Base-by-base conservation (phyloP, 2,329 filamentous ascomycete genomes). In the Paraphoma chrysanthemicola region DNA sequence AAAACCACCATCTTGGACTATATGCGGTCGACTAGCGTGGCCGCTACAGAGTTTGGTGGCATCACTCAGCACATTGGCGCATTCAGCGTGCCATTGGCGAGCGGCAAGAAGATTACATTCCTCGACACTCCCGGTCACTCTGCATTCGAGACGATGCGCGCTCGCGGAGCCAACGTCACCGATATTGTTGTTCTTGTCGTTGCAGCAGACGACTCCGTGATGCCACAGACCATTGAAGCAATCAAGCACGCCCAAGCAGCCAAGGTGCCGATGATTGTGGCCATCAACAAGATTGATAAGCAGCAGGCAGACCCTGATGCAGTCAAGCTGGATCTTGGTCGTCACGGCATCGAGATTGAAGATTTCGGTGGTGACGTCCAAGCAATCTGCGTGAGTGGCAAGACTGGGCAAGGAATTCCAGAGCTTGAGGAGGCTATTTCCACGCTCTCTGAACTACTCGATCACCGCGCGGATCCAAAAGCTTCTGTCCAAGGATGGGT, bases 21-120 rank as follows among this genome's bases (percentile, higher is more conserved):
- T 79, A 82, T 99, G 44, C 90, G 95, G 38, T 96, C 97, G 68
- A 95, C 93, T 1, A 97, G 93, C 6, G 88, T 99, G 43, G 96
- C 90, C 42, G 92, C 92, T 6, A 88, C 90, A 51, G 95, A 99
- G 75, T 93, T 97, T 72, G 95, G 95, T 60, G 95, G 95, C 36
- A 99, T 99, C 72, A 99, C 95, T 0, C 95, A 99, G 76, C 95
- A 99, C 72, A 99, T 99, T 64, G 96, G 95, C 77, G 95, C 95
- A 14, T 99, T 99, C 80, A 93, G 93, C 6, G 95, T 99, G 1
- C 86, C 86, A 16, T 88, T 99, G 8, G 72, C 91, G 4, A 88
- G 88, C 5, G 93, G 93, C 43, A 96, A 94, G 77, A 87, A 88
- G 38, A 97, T 99, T 65, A 99, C 96, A 0, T 99, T 99, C 81